Conservation (phyloP, 495 filamentous ascomycete genomes). For the Daldinia vernicosa region DNA sequence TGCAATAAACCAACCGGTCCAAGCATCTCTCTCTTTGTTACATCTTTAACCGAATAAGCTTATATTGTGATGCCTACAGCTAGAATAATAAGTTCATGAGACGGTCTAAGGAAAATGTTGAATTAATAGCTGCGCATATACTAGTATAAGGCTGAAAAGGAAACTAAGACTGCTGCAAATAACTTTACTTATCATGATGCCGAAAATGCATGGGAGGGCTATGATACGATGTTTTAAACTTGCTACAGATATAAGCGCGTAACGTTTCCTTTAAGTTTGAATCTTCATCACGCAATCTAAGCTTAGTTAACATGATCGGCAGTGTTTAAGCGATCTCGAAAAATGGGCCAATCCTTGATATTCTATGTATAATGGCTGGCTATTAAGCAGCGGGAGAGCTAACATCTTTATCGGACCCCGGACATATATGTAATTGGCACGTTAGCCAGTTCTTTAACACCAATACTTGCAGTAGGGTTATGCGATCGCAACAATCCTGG, state of each 20-base stretch:
- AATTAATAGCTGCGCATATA: background rate
- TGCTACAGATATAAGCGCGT: slow-evolving; percentile 26
- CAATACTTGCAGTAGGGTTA: background rate
- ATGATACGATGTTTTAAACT: background rate
- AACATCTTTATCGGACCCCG: background rate
- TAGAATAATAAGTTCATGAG: no score
- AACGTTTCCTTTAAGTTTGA: slow-evolving; percentile 39
- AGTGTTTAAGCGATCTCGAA: slow-evolving; percentile 24
- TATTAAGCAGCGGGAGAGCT: slow-evolving; percentile 8
- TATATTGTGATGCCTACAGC: no score
- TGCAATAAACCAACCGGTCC: no score
- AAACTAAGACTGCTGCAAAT: background rate
- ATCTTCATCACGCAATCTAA: slow-evolving; percentile 34
- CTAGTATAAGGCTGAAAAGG: background rate
- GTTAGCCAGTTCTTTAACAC: background rate
- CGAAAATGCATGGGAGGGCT: slow-evolving; percentile 2
- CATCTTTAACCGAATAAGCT: no score
- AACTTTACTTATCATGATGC: slow-evolving; percentile 14
- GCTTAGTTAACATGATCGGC: slow-evolving; percentile 20
- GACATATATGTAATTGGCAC: background rate
- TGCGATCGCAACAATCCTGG: background rate
- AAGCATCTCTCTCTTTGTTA: no score
- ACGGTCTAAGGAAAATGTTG: no score
- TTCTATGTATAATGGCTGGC: slow-evolving; percentile 20
- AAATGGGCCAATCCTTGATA: slow-evolving; percentile 25